Evolutionary conservation across 2,329 filamentous ascomycete genomes (phyloP).

Genomic region (Grosmannia penicillata): DNA sequence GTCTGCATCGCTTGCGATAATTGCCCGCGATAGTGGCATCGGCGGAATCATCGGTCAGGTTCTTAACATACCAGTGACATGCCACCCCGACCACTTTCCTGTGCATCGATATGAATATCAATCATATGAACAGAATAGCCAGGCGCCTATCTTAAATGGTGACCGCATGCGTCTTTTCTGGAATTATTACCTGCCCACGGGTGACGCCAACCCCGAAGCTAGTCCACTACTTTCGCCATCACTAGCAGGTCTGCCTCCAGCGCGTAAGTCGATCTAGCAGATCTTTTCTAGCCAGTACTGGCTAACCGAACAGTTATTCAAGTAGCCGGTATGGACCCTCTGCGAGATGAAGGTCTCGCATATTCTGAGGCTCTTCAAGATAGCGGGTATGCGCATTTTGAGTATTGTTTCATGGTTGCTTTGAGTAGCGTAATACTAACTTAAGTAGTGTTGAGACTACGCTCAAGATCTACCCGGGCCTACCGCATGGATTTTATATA

Average conservation of each 20-base stretch:
- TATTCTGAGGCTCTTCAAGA: not conserved
- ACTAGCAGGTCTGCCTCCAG: conserved; percentile 8
- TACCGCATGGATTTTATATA: not conserved
- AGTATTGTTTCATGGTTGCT: too few relatives aligned
- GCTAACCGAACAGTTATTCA: not conserved
- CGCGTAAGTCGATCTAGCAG: conserved; percentile 2
- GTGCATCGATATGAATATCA: conserved; percentile 5
- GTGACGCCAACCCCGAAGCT: conserved; percentile 3
- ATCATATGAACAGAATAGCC: conserved; percentile 9
- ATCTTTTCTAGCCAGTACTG: not conserved
- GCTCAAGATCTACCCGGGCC: not conserved
- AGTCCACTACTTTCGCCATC: conserved; percentile 8
- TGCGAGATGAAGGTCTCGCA: not conserved
- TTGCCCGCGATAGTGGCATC: conserved; percentile 6
- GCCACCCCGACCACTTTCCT: conserved; percentile 8
- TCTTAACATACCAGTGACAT: conserved; percentile 11
- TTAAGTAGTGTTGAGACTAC: not conserved
- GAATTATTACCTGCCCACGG: conserved; percentile 9
- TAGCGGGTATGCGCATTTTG: not conserved
- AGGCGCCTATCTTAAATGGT: conserved; percentile 9
- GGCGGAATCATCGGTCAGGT: conserved; percentile 10
- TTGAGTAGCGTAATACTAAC: not conserved
- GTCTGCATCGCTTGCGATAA: conserved; percentile 5
- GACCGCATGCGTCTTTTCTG: conserved; percentile 10
- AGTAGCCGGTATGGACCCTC: conserved; percentile 1